Percentiles rank a stretch among this genome's conserved stretches.
Conservation (phyloP, 352 stramenopile species). For the Phytophthora foliorum region DNA sequence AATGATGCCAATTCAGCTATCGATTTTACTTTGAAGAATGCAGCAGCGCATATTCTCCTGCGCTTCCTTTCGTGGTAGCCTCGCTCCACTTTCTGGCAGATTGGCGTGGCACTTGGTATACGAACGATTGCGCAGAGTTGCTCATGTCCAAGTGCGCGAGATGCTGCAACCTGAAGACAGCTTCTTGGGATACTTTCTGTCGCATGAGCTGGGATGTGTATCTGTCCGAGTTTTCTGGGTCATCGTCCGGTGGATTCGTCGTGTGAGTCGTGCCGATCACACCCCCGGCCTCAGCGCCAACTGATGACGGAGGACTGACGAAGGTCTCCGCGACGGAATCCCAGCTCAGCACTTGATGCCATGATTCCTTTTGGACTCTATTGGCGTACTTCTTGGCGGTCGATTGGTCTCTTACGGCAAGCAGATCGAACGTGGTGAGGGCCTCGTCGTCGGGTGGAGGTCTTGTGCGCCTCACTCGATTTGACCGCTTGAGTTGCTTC, state of each 20-base stretch:
- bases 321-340: slow-evolving; percentile 27
- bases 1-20: slow-evolving; percentile 5
- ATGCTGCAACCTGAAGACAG: slow-evolving; percentile 23
- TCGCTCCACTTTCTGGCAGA: slow-evolving; percentile 29
- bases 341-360: slow-evolving; percentile 16
- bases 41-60: not conserved
- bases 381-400: slow-evolving; percentile 2
- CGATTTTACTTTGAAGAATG: slow-evolving; percentile 3
- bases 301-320: slow-evolving; percentile 23
- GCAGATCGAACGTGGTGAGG: slow-evolving; percentile 22
- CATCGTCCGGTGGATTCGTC: not conserved
- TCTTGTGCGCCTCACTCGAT: not conserved
- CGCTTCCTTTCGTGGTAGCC: slow-evolving; percentile 20
- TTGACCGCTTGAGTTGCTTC: slow-evolving; percentile 18
- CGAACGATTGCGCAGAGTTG: slow-evolving; percentile 23
- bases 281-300: slow-evolving; percentile 14
- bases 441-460: not conserved
- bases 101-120: slow-evolving; percentile 18
- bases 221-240: slow-evolving; percentile 10
- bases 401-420: slow-evolving; percentile 10
- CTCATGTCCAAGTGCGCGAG: slow-evolving; percentile 28
- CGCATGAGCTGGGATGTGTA: slow-evolving; percentile 12
- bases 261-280: slow-evolving; percentile 16
- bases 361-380: not conserved
- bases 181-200: slow-evolving; percentile 17